Evolutionary conservation across 805 yeast species (phyloP).

Genomic region (Huiozyma sinensis): DNA sequence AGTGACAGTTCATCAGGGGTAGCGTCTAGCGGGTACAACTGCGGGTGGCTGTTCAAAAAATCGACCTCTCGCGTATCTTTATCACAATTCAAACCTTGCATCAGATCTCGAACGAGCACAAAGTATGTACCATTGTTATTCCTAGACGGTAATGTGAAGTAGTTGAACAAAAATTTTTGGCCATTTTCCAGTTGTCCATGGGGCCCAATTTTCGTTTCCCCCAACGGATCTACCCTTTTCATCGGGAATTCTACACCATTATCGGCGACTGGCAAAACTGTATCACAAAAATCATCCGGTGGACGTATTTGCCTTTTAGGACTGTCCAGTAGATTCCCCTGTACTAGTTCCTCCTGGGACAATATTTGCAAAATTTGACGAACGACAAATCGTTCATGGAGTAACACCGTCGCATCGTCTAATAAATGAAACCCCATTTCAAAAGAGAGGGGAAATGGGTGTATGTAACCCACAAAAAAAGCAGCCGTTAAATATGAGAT

Average conservation of each 20-base stretch:
- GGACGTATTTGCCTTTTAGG: conserved; percentile 14
- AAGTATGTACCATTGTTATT: conserved; percentile 26
- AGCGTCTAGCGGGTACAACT: conserved; percentile 28
- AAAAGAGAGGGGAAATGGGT: too few relatives aligned
- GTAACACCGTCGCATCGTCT: too few relatives aligned
- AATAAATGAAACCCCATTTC: too few relatives aligned
- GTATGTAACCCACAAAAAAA: too few relatives aligned
- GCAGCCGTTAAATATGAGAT: too few relatives aligned
- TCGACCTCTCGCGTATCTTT: conserved; percentile 34
- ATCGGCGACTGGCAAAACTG: conserved; percentile 1
- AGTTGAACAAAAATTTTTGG: conserved; percentile 31
- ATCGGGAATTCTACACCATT: conserved; percentile 9
- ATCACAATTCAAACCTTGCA: conserved; percentile 31
- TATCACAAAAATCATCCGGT: conserved; percentile 12
- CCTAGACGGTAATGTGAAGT: conserved; percentile 32
- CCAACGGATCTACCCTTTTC: conserved; percentile 30
- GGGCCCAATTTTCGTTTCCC: conserved; percentile 38
- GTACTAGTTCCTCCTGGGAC: conserved; percentile 11
- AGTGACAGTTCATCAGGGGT: conserved; percentile 31
- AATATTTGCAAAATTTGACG: conserved; percentile 15
- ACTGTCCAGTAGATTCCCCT: conserved; percentile 12
- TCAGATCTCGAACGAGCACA: conserved; percentile 28
- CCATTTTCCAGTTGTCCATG: conserved; percentile 23
- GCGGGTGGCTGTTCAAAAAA: conserved; percentile 34
- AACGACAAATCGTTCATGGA: conserved; percentile 17